A percentile compares a stretch with the other conserved stretches of the same genome.
Evolutionary conservation across 495 filamentous ascomycete genomes (phyloP).

Genomic region (Entonaema liquescens): DNA sequence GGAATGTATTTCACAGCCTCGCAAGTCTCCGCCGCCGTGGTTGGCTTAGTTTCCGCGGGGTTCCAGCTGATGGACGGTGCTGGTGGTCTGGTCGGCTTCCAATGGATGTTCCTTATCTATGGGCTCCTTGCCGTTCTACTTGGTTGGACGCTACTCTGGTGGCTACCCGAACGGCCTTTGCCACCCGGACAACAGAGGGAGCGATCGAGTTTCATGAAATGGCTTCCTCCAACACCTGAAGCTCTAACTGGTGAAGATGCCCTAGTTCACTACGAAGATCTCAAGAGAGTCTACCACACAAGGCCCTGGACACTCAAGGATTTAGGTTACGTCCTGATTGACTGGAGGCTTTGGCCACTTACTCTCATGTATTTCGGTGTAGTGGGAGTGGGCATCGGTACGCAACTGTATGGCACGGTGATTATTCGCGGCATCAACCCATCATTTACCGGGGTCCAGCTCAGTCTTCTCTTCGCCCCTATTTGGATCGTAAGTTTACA

Average conservation of each 20-base stretch:
- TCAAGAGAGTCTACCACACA: conserved; percentile 80
- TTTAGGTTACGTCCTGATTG: conserved; percentile 71
- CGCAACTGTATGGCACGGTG: conserved; percentile 84
- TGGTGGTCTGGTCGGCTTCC: conserved; percentile 81
- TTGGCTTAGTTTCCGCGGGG: conserved; percentile 87
- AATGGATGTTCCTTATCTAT: conserved; percentile 96
- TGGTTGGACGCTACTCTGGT: conserved; percentile 81
- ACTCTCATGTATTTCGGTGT: conserved; percentile 94
- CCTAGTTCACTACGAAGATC: conserved; percentile 81
- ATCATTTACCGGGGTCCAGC: conserved; percentile 72
- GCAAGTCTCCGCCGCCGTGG: conserved; percentile 89
- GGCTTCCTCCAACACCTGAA: conserved; percentile 70
- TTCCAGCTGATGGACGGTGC: conserved; percentile 90
- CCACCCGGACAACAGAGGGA: conserved; percentile 66
- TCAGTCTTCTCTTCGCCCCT: conserved; percentile 84
- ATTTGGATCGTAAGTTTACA: conserved; percentile 81
- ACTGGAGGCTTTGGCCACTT: conserved; percentile 89
- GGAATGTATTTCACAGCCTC: conserved; percentile 90
- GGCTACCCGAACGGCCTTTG: conserved; percentile 84
- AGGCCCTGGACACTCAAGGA: conserved; percentile 75
- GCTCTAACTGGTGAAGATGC: conserved; percentile 82
- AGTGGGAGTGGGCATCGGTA: conserved; percentile 89
- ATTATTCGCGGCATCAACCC: conserved; percentile 85
- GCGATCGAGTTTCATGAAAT: conserved; percentile 59
- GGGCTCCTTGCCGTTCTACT: conserved; percentile 76